Base-by-base conservation (phyloP, 169 alveolate genomes). In the Plasmodium berghei region DNA sequence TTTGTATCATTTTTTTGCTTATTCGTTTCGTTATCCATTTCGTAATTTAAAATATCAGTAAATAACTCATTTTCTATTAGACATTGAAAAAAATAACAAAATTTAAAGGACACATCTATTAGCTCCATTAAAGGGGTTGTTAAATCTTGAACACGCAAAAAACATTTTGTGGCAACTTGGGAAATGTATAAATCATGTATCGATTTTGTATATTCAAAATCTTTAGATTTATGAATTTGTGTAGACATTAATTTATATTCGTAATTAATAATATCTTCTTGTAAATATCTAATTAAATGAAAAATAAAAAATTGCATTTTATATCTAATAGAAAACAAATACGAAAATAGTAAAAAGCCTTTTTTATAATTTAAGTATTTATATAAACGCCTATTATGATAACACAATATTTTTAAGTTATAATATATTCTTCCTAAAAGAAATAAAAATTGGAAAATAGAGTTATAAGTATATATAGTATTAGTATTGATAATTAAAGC, bases 141-240 rank as follows among this genome's bases (percentile, higher is more conserved):
- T 71, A 86, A 22, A 42, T 86, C 87, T 61, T 86, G 87, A 71
- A 86, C 74, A 9, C 91, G 64, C 18, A 86, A 61, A 58, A 86
- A 86, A 54, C 91, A 86, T 71, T 86, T 86, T 8, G 91, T 86
- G 34, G 91, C 91, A 34, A 86, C 63, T 72, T 86, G 91, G 49
- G 91, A 69, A 86, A 86, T 70, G 48, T 70, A 86, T 34, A 86
- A 71, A 62, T 86, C 91, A 71, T 86, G 91, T 28, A 86, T 63
- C 18, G 91, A 86, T 42, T 86, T 86, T 20, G 91, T 86, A 54
- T 86, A 86, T 64, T 86, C 91, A 86, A 86, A 86, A 86, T 86
- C 91, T 72, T 86, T 69, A 10, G 91, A 86, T 71, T 86, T 86
- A 66, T 86, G 91, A 45, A 86, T 71, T 49, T 86, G 91, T 4